Conservation (phyloP, 148 eudicot genomes). For the Bassia scoparia region DNA sequence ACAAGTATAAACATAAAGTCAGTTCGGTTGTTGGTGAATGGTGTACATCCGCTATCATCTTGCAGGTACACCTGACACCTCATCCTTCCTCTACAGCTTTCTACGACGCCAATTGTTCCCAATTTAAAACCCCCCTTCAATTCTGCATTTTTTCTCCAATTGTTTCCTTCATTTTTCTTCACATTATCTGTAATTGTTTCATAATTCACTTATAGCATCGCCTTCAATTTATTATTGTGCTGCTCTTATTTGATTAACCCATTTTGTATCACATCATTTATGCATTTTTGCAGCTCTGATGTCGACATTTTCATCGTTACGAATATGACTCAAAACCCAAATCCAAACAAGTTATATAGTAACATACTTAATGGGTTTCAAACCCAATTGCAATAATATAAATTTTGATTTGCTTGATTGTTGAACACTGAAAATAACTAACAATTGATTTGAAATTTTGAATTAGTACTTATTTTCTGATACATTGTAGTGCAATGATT, state of each 20-base stretch:
- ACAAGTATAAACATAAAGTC: too few relatives aligned
- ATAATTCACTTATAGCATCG: background rate
- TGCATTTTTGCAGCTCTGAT: conserved; percentile 4
- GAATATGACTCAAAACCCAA: conserved; percentile 23
- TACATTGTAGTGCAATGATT: background rate
- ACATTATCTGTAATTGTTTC: background rate
- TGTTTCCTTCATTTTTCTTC: background rate
- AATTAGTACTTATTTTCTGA: background rate
- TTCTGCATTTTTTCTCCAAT: background rate
- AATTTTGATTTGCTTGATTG: background rate
- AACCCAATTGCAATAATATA: background rate
- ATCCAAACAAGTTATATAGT: conserved; percentile 36
- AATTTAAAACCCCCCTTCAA: background rate
- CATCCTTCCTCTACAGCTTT: background rate
- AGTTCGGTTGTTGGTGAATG: too few relatives aligned
- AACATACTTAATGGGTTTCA: background rate
- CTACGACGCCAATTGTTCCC: conserved; percentile 8
- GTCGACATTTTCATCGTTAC: conserved; percentile 29
- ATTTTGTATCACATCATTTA: background rate
- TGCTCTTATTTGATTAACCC: background rate
- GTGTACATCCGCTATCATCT: too few relatives aligned
- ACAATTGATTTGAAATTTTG: background rate
- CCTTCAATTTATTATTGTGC: background rate
- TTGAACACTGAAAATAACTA: too few relatives aligned
- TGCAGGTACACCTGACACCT: too few relatives aligned